A percentile compares a stretch with the other conserved stretches of the same genome.
Evolutionary conservation across 306 rosid genomes (phyloP).

Genomic region (Medicago arabica): DNA sequence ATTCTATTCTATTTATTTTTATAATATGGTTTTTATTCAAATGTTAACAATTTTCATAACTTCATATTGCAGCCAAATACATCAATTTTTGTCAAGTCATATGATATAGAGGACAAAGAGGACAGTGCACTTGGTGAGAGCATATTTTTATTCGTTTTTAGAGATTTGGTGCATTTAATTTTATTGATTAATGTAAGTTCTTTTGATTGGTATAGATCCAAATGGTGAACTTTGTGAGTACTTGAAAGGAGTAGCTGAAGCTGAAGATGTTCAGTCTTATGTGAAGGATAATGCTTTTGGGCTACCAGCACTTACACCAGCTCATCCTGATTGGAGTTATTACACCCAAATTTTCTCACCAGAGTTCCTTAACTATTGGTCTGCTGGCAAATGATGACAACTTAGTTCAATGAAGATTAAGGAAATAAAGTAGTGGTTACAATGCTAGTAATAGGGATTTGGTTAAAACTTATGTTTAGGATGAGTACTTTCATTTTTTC

Average conservation of each 20-base stretch:
- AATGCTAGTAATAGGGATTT: no score
- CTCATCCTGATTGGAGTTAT: not conserved
- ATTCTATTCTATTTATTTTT: not conserved
- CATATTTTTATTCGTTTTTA: not conserved
- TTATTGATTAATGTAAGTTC: no score
- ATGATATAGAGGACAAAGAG: not conserved
- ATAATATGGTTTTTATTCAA: not conserved
- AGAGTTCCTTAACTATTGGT: no score
- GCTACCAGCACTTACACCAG: not conserved
- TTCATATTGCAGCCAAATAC: slow-evolving; percentile 16
- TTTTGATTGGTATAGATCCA: not conserved
- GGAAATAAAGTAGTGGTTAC: no score
- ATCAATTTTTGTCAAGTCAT: slow-evolving; percentile 24
- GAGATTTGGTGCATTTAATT: not conserved
- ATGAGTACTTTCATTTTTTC: no score
- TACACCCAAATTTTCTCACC: no score
- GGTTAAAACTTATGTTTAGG: no score
- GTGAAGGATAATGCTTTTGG: slow-evolving; percentile 37
- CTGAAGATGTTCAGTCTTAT: slow-evolving; percentile 38
- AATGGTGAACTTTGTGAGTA: not conserved
- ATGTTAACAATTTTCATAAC: not conserved
- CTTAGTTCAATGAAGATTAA: no score
- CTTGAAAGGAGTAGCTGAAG: not conserved
- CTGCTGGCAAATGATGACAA: no score
- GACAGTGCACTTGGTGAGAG: slow-evolving; percentile 39